Base-by-base conservation (phyloP, 495 filamentous ascomycete species). In the Penicillium argentinense region DNA sequence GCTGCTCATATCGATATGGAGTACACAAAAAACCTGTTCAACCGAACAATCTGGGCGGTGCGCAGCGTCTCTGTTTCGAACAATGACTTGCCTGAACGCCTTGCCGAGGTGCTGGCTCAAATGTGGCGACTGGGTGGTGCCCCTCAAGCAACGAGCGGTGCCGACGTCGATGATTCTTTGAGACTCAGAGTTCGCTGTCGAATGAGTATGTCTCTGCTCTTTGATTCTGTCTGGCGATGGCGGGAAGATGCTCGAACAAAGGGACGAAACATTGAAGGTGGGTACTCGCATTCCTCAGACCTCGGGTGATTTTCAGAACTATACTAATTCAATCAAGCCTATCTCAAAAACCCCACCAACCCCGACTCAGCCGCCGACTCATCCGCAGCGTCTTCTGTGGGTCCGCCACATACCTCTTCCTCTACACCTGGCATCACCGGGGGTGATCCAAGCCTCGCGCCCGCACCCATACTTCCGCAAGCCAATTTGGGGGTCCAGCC, bases 201-300 rank as follows among this genome's bases (percentile, higher is more conserved):
- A 8, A 91, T 92, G 80, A 95, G 89, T 64, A 91, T 97, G 86
- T 92, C 87, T 54, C 74, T 95, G 5, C 86, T 97, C 2, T 96
- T 86, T 62, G 91, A 97, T 67, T 89, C 86, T 3, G 89, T 95
- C 18, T 95, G 89, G 89, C 83, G 89, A 42, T 97, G 91, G 91
- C 77, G 91, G 46, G 89, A 95, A 59, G 86, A 91, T 63, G 86
- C 87, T 50, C 85, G 90, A 58, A 83, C 86, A 27, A 83, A 86
- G 63, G 87, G 83, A 6, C 77, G 87, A 14, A 88, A 84, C 36
- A 82, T 95, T 38, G 89, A 95, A 73, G 81, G 87, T 62, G 12
- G 47, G 47, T 46, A 25, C 32, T 9, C 6, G 3, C 11, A 22
- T 6, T 14, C 2, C 25, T 3, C 9, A 12, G 2, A 8, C 0